Percentiles rank a stretch among this genome's conserved stretches.
Evolutionary conservation across 1,284 basidiomycete species (phyloP).

Genomic region (Cutaneotrichosporon dermatis): DNA sequence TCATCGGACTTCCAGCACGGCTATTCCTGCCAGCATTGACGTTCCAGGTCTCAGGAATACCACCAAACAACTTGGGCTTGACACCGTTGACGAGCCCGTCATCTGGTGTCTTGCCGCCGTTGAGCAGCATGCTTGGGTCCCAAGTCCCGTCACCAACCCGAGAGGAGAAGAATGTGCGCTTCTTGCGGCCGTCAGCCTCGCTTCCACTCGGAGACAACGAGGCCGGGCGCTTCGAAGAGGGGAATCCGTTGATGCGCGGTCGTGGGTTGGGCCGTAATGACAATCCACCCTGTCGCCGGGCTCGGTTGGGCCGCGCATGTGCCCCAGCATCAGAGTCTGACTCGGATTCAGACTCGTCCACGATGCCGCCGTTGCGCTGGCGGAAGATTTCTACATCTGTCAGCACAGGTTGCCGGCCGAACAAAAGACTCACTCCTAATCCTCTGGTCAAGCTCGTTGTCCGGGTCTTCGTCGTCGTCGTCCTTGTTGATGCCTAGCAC

Average conservation of each 20-base stretch:
- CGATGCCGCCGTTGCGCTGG: constrained; percentile 15
- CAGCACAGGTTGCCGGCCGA: not conserved
- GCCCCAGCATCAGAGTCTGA: constrained; percentile 27
- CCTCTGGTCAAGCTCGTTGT: constrained; percentile 45
- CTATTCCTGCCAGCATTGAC: constrained; percentile 15
- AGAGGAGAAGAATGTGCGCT: constrained; percentile 23
- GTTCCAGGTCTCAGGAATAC: constrained; percentile 24
- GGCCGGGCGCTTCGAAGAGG: constrained; percentile 16
- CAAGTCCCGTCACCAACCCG: constrained; percentile 18
- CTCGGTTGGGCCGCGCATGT: constrained; percentile 21
- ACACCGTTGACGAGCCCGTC: constrained; percentile 20
- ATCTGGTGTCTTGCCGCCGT: constrained; percentile 9
- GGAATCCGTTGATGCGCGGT: constrained; percentile 20
- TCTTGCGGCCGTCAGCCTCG: constrained; percentile 17
- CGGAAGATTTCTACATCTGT: constrained; percentile 24
- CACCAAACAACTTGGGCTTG: constrained; percentile 23
- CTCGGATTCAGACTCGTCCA: constrained; percentile 24
- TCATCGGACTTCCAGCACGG: constrained; percentile 27
- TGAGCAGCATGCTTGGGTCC: constrained; percentile 18
- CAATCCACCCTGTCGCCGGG: constrained; percentile 25
- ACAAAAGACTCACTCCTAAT: constrained; percentile 37
- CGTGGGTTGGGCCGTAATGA: constrained; percentile 22
- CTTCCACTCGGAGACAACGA: constrained; percentile 15
- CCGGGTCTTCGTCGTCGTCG: constrained; percentile 46
- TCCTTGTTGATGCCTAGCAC: constrained; percentile 40